Evolutionary conservation across 2,329 filamentous ascomycete genomes (phyloP).

Genomic region (Paecilomyces variotii): DNA sequence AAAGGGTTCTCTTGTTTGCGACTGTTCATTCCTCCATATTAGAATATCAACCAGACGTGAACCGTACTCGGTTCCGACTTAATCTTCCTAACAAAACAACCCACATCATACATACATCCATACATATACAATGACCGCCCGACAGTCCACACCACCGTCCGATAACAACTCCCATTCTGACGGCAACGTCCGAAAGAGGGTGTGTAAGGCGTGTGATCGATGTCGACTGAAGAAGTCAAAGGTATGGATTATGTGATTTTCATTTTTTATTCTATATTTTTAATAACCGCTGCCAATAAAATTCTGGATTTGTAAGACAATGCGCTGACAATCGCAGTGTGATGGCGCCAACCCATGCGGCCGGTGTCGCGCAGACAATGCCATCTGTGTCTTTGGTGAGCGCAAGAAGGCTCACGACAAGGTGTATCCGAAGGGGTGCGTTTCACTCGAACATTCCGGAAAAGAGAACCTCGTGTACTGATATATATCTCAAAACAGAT

Average conservation of each 20-base stretch:
- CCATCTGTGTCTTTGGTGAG: conserved; percentile 58
- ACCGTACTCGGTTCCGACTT: not conserved
- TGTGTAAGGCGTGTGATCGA: conserved; percentile 60
- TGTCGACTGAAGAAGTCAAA: conserved; percentile 61
- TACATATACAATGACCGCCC: conserved; percentile 26
- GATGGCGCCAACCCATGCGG: conserved; percentile 55
- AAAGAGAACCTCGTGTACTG: not conserved
- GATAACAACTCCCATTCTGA: conserved; percentile 35
- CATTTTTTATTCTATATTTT: not conserved
- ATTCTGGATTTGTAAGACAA: not conserved
- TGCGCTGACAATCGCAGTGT: conserved; percentile 35
- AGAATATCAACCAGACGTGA: not conserved
- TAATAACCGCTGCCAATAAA: not conserved
- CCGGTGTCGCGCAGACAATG: conserved; percentile 56
- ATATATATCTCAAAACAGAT: conserved; percentile 32
- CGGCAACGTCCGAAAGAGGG: conserved; percentile 49
- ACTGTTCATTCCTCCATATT: not conserved
- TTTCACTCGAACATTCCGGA: conserved; percentile 1
- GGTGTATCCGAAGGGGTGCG: conserved; percentile 60
- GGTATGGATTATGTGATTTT: conserved; percentile 30
- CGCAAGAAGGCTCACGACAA: conserved; percentile 60
- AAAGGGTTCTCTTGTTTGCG: not conserved
- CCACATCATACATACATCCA: not conserved
- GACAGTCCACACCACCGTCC: conserved; percentile 32
- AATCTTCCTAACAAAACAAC: not conserved